phyloP scores from a whole-genome alignment of 495 filamentous ascomycete species.

The Tirmania nivea region DNA sequence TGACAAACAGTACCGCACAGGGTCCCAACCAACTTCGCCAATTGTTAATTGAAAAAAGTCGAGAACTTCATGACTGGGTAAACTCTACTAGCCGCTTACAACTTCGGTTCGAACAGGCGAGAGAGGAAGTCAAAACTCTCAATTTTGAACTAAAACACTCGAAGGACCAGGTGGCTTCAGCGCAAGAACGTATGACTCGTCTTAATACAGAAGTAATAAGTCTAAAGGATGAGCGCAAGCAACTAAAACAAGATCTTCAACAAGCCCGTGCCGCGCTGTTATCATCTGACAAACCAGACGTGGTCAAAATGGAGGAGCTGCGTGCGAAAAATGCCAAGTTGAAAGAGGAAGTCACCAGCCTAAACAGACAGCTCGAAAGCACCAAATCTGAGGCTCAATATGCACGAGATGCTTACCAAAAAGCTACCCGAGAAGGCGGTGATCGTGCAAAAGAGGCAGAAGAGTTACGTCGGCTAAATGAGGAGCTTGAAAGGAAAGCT shows the following conservation, averaged over 20 bases:
- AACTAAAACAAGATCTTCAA: neutral
- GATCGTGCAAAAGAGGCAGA: slow-evolving; percentile 31
- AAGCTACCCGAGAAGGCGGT: slow-evolving; percentile 32
- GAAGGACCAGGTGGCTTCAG: slow-evolving; percentile 1
- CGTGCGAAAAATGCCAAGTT: slow-evolving; percentile 23
- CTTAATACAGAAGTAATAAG: slow-evolving; percentile 7
- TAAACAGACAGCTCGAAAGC: slow-evolving; percentile 27
- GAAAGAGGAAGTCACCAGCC: slow-evolving; percentile 27
- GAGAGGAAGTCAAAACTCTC: neutral
- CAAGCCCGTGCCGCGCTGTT: neutral
- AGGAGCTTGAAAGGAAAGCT: slow-evolving; percentile 29
- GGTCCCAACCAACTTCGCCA: too few relatives aligned
- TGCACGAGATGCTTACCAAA: slow-evolving; percentile 39
- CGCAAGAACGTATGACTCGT: slow-evolving; percentile 7
- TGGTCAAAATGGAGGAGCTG: slow-evolving; percentile 6
- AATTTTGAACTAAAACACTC: slow-evolving; percentile 2
- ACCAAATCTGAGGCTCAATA: slow-evolving; percentile 32
- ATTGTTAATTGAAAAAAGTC: neutral
- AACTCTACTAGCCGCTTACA: slow-evolving; percentile 12
- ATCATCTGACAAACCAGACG: neutral
- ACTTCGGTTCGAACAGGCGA: slow-evolving; percentile 7
- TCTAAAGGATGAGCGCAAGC: neutral
- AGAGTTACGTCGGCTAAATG: slow-evolving; percentile 27
- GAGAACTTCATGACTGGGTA: slow-evolving; percentile 11
- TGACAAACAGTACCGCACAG: too few relatives aligned